Evolutionary conservation across 441 rosid genomes (phyloP).

Genomic region (Geranium incanum): DNA sequence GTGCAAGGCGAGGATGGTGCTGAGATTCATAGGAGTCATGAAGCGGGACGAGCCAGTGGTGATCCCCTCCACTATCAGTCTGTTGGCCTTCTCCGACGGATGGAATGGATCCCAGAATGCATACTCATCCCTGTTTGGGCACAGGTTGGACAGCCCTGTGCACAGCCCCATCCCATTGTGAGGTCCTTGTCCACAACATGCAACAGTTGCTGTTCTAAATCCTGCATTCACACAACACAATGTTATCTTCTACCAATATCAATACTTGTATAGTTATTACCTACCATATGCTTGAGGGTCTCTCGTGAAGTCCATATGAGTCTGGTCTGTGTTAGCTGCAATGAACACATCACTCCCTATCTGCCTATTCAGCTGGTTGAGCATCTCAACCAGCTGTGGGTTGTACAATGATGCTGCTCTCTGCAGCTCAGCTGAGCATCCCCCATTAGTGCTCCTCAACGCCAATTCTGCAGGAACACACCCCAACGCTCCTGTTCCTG

Average conservation of each 20-base stretch:
- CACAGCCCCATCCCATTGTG: constrained; percentile 1
- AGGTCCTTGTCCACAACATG: not conserved
- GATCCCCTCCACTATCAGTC: not conserved
- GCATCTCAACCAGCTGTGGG: not conserved
- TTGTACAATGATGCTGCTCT: not conserved
- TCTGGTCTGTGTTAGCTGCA: not conserved
- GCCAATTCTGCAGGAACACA: not conserved
- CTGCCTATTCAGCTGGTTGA: not conserved
- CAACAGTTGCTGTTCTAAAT: not conserved
- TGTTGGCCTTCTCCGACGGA: constrained; percentile 4
- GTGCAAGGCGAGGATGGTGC: not conserved
- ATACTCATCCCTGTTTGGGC: not conserved
- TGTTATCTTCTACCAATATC: not conserved
- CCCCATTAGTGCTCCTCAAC: not conserved
- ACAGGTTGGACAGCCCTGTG: not conserved
- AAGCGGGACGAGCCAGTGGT: not conserved
- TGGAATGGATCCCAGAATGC: not conserved
- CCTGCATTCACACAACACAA: not conserved
- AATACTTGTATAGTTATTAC: no score
- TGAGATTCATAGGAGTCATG: not conserved
- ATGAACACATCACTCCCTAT: not conserved
- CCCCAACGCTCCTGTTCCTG: not conserved
- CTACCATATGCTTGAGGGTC: not conserved
- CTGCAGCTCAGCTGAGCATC: not conserved
- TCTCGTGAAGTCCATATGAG: not conserved